Conservation (phyloP, 2,329 filamentous ascomycete species). For the Cordyceps cicadae region DNA sequence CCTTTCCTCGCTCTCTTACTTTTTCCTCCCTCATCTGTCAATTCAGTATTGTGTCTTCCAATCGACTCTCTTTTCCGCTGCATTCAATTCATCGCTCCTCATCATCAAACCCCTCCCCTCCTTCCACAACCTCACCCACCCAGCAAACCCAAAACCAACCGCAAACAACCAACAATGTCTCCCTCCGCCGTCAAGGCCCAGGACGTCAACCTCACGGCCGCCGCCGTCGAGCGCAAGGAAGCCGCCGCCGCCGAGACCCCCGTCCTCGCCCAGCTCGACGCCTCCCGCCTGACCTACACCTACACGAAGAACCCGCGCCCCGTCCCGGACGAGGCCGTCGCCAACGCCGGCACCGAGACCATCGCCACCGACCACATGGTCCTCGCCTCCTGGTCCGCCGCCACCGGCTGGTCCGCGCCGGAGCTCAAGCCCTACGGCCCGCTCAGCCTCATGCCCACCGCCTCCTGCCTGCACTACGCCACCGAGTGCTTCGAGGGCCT, state of each 20-base stretch:
- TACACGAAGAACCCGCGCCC: constrained; percentile 41
- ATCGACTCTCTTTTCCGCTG: neutral
- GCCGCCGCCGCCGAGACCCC: constrained; percentile 24
- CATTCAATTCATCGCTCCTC: neutral
- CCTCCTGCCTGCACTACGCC: constrained; percentile 77
- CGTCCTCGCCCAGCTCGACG: constrained; percentile 52
- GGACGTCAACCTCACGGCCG: constrained; percentile 43
- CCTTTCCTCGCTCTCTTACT: neutral
- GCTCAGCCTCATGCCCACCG: constrained; percentile 69
- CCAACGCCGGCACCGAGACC: constrained; percentile 41
- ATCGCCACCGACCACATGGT: constrained; percentile 85
- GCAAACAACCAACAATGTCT: constrained; percentile 31
- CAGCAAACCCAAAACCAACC: neutral
- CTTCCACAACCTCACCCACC: neutral
- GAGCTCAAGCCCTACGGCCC: constrained; percentile 71
- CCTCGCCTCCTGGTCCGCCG: constrained; percentile 57
- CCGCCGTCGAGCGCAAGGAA: constrained; percentile 44
- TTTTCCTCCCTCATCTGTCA: neutral
- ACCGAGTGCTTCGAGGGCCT: constrained; percentile 84
- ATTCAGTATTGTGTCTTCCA: neutral
- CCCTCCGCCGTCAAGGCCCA: constrained; percentile 39
- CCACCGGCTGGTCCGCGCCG: constrained; percentile 63
- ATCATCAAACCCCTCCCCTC: neutral
- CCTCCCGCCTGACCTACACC: constrained; percentile 52
- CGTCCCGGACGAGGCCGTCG: constrained; percentile 43